A percentile compares a stretch with the other conserved stretches of the same genome.
Evolutionary conservation across 208 protist genomes (phyloP).

Genomic region (Trypanosoma cruzi): DNA sequence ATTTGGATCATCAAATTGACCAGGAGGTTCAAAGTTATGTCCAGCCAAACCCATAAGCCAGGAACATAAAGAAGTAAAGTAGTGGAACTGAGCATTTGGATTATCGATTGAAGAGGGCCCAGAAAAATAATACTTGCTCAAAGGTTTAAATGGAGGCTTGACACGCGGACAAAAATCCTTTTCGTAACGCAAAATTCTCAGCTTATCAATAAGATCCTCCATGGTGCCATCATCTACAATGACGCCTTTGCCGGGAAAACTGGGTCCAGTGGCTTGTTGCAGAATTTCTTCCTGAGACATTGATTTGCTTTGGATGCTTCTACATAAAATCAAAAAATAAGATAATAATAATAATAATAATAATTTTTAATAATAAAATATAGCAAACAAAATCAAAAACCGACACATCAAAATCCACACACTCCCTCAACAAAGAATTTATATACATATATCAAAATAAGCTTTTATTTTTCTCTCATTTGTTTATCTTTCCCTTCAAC

Average conservation of each 20-base stretch:
- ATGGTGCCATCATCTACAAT: slow-evolving; percentile 77
- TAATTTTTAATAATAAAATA: slow-evolving; percentile 12
- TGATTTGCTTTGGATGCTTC: slow-evolving; percentile 20
- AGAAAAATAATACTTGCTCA: slow-evolving; percentile 81
- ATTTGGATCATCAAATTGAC: slow-evolving; percentile 92
- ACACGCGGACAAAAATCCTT: slow-evolving; percentile 70
- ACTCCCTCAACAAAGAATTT: too few relatives aligned
- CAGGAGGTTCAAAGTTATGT: slow-evolving; percentile 68
- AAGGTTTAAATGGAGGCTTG: slow-evolving; percentile 84
- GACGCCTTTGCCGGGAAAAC: slow-evolving; percentile 12
- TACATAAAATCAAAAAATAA: neutral
- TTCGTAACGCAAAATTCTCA: slow-evolving; percentile 83
- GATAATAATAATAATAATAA: slow-evolving; percentile 19
- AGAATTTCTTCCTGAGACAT: slow-evolving; percentile 28
- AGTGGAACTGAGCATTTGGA: slow-evolving; percentile 89
- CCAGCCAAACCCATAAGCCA: slow-evolving; percentile 89
- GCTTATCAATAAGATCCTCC: slow-evolving; percentile 86
- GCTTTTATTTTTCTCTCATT: neutral
- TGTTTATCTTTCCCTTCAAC: neutral
- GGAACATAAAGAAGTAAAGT: slow-evolving; percentile 87
- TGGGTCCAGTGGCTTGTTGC: slow-evolving; percentile 20
- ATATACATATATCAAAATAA: too few relatives aligned
- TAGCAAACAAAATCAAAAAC: slow-evolving; percentile 13
- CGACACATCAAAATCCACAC: too few relatives aligned
- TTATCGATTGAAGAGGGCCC: slow-evolving; percentile 83